phyloP scores from a whole-genome alignment of 2,329 filamentous ascomycete species.

The Gliomastix tumulicola region DNA sequence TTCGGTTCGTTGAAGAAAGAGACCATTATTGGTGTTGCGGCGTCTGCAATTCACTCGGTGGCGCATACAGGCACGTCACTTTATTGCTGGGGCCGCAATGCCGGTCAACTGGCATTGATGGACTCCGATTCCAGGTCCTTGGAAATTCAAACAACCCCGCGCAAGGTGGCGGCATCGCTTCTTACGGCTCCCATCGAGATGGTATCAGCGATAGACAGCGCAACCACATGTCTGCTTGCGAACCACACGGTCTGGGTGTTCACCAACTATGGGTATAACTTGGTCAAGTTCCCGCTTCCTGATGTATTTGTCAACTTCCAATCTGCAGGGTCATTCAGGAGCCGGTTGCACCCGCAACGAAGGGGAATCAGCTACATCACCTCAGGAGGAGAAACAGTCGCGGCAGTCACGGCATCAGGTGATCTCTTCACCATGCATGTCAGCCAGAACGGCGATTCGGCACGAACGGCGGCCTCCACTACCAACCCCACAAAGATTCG shows the following conservation, averaged over 20 bases:
- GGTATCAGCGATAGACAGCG: constrained; percentile 83
- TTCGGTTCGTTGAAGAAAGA: constrained; percentile 91
- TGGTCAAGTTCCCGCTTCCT: constrained; percentile 69
- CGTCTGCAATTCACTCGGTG: constrained; percentile 86
- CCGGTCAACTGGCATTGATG: constrained; percentile 87
- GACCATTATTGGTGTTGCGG: constrained; percentile 70
- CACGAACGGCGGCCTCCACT: constrained; percentile 61
- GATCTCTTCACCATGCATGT: constrained; percentile 84
- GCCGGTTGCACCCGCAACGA: constrained; percentile 53
- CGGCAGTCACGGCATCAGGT: constrained; percentile 74
- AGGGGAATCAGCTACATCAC: constrained; percentile 69
- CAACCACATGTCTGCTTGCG: constrained; percentile 77
- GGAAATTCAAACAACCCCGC: constrained; percentile 72
- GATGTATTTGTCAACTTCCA: constrained; percentile 67
- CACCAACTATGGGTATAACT: constrained; percentile 93
- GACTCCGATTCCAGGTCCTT: constrained; percentile 91
- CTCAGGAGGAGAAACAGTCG: constrained; percentile 85
- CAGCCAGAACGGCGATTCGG: constrained; percentile 57
- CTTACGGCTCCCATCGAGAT: constrained; percentile 60
- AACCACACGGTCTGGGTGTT: constrained; percentile 91
- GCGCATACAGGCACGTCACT: constrained; percentile 75
- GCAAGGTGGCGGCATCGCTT: constrained; percentile 82
- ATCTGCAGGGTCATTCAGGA: constrained; percentile 46
- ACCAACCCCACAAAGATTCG: constrained; percentile 90
- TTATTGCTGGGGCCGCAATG: constrained; percentile 93